Percentiles rank a stretch among this genome's conserved stretches.
These are phyloP conservation scores for Castanea crenata DNA, from an alignment of 306 rosid genomes.

Conservation along the genomic window DNA sequence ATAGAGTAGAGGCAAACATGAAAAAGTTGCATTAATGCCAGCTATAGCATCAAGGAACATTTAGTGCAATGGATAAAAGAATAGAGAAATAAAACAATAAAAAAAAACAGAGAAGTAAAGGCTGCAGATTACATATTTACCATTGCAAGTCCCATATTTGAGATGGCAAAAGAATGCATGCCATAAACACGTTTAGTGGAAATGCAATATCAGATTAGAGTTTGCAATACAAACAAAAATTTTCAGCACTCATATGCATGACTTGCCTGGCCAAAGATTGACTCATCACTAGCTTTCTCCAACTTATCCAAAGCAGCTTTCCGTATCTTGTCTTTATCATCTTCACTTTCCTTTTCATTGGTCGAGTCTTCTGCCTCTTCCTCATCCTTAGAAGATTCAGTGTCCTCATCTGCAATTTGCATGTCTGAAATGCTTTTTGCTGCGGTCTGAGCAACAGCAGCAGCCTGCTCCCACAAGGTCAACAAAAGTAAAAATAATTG, in stretches of 20 bases:
- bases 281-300: conserved; percentile 93
- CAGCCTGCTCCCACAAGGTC: conserved; percentile 61
- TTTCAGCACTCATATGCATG: not conserved
- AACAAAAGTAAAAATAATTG: not conserved
- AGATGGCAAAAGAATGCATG: too few relatives aligned
- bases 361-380: conserved; percentile 49
- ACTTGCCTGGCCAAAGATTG: conserved; percentile 88
- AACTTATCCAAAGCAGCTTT: conserved; percentile 73
- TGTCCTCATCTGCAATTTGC: conserved; percentile 47
- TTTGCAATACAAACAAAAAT: not conserved
- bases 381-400: conserved; percentile 53
- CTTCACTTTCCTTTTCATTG: conserved; percentile 45
- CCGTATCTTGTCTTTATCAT: conserved; percentile 46
- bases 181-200: not conserved
- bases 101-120: not conserved
- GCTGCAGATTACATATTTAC: not conserved
- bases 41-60: not conserved
- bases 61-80: not conserved
- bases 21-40: not conserved
- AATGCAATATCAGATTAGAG: not conserved
- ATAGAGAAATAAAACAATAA: not conserved
- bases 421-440: conserved; percentile 74
- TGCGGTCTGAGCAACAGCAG: conserved; percentile 83
- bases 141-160: too few relatives aligned
- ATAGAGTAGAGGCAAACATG: not conserved